Base-by-base conservation (phyloP, 495 filamentous ascomycete species). In the Astrothelium macrocarpum region DNA sequence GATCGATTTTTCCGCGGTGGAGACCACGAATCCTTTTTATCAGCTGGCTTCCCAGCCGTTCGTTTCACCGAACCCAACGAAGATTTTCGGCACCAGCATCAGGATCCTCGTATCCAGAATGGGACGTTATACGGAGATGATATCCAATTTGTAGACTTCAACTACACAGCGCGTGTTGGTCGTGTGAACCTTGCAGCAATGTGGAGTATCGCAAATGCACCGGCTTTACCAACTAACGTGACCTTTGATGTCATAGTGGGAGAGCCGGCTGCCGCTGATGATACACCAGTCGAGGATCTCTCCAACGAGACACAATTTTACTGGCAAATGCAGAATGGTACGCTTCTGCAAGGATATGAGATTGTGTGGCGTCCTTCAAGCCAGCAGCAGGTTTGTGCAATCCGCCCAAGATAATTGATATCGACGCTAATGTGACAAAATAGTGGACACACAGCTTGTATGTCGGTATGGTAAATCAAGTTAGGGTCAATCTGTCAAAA, bases 1-100 rank as follows among this genome's bases (percentile, higher is more conserved):
- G 81, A 84, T 64, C 77, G 81, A 16, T 82, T 76, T 69, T 72
- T 82, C 14, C 74, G 81, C 32, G 78, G 80, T 34, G 81, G 81
- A 53, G 81, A 84, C 68, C 81, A 84, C 70, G 66, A 68, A 12
- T 71, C 77, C n/a, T 84, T 82, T 67, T 74, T 84, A 16, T 64
- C 72, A 23, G 71, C 72, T 18, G 81, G 81, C 10, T 82, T 78
- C 65, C 66, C 79, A 5, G 80, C 78, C 11, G 74, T 78, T 14
- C 77, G 81, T 14, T 81, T 80, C 73, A 84, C 81, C 0, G 81
- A 84, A 67, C 77, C 81, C 0, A 73, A 75, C 63, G 81, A 84
- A 69, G 67, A 84, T 66, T 84, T 77, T 69, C 70, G 64, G 7
- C 80, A 84, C 66, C 80, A 84, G 71, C 80, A 84, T 61, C 81